Conservation (phyloP, 495 filamentous ascomycete species). For the Aspergillus baeticus region DNA sequence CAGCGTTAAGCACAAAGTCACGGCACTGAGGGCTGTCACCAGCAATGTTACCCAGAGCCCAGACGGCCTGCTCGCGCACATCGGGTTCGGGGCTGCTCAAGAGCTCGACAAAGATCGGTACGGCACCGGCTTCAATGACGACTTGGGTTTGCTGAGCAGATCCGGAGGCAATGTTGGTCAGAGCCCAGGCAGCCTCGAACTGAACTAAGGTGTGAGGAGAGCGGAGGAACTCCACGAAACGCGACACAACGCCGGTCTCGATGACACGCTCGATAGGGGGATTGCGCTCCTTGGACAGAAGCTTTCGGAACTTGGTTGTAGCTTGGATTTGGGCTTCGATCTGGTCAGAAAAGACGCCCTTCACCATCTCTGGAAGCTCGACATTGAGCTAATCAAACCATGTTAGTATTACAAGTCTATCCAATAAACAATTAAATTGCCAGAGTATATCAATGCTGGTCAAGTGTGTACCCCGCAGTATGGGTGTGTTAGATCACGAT, state of each 20-base stretch:
- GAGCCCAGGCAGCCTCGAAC: constrained; percentile 98
- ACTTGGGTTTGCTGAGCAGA: constrained; percentile 97
- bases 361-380: constrained; percentile 96
- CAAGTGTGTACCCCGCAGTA: constrained; percentile 7
- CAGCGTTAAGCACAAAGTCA: constrained; percentile 88
- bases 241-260: constrained; percentile 94
- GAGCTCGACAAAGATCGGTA: constrained; percentile 97
- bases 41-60: constrained; percentile 98
- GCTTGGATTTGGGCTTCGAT: constrained; percentile 97
- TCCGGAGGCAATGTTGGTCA: constrained; percentile 99
- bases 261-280: constrained; percentile 99
- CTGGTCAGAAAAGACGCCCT: constrained; percentile 96
- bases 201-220: constrained; percentile 98
- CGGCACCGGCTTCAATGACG: constrained; percentile 96
- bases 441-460: constrained; percentile 12
- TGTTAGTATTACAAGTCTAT: constrained; percentile 32
- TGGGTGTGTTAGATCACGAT: constrained; percentile 16
- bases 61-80: constrained; percentile 97
- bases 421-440: background rate
- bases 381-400: constrained; percentile 74
- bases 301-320: constrained; percentile 98
- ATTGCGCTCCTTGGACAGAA: constrained; percentile 98
- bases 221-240: constrained; percentile 97
- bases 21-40: constrained; percentile 97
- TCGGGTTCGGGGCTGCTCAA: constrained; percentile 94